Conservation (phyloP, 2,329 filamentous ascomycete genomes). For the Metarhizium robertsii region DNA sequence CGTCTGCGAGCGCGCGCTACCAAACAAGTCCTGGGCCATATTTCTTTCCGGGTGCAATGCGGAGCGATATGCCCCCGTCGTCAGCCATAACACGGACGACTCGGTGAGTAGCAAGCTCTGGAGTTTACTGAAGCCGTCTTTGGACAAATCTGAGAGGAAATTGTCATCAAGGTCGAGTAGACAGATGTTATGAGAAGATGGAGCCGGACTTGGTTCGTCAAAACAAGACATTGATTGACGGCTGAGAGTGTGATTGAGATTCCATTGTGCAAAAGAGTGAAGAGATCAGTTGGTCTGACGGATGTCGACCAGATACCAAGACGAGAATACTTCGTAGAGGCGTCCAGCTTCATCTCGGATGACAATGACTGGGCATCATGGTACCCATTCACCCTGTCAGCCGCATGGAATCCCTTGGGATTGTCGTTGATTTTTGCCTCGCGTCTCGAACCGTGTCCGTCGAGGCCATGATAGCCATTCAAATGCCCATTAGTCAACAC, state of each 20-base stretch:
- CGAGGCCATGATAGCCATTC: rapidly evolving
- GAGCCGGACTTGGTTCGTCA: conserved; percentile 4
- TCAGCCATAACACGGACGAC: conserved; percentile 30
- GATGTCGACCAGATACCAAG: too few relatives aligned
- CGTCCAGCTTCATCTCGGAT: too few relatives aligned
- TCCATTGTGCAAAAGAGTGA: too few relatives aligned
- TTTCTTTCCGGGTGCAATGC: conserved; percentile 29
- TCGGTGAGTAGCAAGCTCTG: conserved; percentile 25
- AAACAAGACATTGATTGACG: conserved; percentile 1
- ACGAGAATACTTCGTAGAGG: too few relatives aligned
- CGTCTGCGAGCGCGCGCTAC: conserved; percentile 37
- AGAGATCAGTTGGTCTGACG: too few relatives aligned
- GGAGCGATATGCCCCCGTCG: conserved; percentile 27
- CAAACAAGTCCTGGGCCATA: conserved; percentile 35
- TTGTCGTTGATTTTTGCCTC: too few relatives aligned
- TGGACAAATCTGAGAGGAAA: conserved; percentile 29
- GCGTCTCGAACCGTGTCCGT: too few relatives aligned
- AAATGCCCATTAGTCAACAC: too few relatives aligned
- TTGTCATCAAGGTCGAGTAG: conserved; percentile 35
- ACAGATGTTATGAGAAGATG: conserved; percentile 24
- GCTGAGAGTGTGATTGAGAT: too few relatives aligned
- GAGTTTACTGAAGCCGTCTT: conserved; percentile 26
- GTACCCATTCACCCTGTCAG: too few relatives aligned
- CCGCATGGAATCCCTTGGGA: too few relatives aligned
- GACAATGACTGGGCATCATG: too few relatives aligned